Evolutionary conservation across 495 filamentous ascomycete genomes (phyloP), one percentile per base, ranked within the genome.

Genomic region (Extremus antarcticus): DNA sequence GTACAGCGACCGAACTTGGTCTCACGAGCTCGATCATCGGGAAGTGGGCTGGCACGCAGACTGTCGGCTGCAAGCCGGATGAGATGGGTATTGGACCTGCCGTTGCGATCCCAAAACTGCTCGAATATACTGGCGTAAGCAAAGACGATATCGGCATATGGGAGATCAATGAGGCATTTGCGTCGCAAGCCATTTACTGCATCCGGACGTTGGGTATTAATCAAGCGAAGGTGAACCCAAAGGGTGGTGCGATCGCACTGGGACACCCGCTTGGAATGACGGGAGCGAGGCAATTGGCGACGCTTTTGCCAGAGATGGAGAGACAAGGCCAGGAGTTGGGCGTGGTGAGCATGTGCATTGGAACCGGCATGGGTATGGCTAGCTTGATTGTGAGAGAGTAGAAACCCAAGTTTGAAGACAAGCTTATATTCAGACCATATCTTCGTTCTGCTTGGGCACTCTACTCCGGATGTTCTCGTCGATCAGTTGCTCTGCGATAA

Each of bases 151-250:
- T 96, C 0, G 78, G 84, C 4, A 72, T 91, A n/a, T 95, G 89
- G 89, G 90, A 96, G 76, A 83, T 96, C 67, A 96, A 95, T 69
- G 90, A 95, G 76, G 90, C 90, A 19, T 96, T 95, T 71, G 90
- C 90, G 2, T 86, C 83, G 51, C 90, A 96, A 72, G 83, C 87
- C 13, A 66, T 95, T 10, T 87, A 94, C 72, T 91, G 85, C 64
- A 66, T 88, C 32, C 71, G 87, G 60, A 78, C 83, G 69, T 71
- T 95, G 17, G 87, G 87, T 0, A 66, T 89, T 24, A 77, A 84
- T 48, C 49, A 59, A 40, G 60, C 52, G 23, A 70, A 75, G 73
- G 83, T 96, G 0, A 96, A 96, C 71, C 89, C 89, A 11, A 89
- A 92, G 48, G 70, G 70, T 43, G 70, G 70, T 4, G 70, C 69